Evolutionary conservation across 2,329 filamentous ascomycete genomes (phyloP).

Genomic region (Rhexocercosporidium sp.): DNA sequence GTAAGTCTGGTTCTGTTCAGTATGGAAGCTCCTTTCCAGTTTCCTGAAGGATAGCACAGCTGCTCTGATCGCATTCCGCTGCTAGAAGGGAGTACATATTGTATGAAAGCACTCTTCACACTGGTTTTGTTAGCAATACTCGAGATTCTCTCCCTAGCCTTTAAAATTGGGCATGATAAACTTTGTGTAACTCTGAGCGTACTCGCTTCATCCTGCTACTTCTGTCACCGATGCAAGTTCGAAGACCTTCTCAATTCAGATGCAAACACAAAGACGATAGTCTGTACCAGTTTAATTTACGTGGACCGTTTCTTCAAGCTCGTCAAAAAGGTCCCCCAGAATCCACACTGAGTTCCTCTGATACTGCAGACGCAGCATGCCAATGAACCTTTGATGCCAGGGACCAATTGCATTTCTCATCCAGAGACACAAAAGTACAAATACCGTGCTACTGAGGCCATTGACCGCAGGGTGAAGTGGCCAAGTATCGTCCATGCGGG

Average conservation of each 20-base stretch:
- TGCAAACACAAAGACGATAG: background rate
- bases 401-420: background rate
- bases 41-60: too few species aligned
- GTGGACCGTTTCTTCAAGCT: too few species aligned
- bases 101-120: background rate
- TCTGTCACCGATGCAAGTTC: background rate
- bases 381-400: background rate
- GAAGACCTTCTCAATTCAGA: background rate
- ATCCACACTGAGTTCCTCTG: background rate
- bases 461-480: background rate
- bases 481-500: background rate
- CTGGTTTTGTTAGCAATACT: too few species aligned
- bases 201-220: background rate
- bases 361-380: background rate
- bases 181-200: background rate
- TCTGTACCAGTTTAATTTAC: background rate
- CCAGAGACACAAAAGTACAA: background rate
- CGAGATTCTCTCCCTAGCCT: background rate
- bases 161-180: background rate
- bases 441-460: background rate
- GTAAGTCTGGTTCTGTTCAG: too few species aligned
- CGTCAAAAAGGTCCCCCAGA: background rate
- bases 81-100: background rate
- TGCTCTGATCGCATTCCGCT: background rate
- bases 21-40: too few species aligned